Evolutionary conservation across 148 eudicot species (phyloP).

Genomic region (Chenopodium suecicum): DNA sequence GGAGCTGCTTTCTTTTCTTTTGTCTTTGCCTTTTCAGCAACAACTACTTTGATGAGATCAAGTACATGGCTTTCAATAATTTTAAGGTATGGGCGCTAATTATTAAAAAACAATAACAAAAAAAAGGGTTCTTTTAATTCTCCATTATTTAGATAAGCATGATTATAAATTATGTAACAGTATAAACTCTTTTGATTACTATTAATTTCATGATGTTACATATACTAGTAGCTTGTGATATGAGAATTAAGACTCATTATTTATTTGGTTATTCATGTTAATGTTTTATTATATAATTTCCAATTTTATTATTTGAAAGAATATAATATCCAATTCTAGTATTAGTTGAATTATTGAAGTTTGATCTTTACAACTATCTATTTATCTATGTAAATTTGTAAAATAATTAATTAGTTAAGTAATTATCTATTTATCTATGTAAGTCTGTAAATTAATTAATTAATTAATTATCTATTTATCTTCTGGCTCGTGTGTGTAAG

Average conservation of each 20-base stretch:
- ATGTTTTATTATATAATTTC: not conserved
- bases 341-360: too few relatives aligned
- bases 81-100: constrained; percentile 20
- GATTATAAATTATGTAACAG: not conserved
- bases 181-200: not conserved
- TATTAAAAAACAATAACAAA: not conserved
- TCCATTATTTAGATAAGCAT: not conserved
- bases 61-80: constrained; percentile 5
- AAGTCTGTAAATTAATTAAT: too few relatives aligned
- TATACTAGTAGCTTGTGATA: not conserved
- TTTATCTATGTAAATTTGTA: too few relatives aligned
- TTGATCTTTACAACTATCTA: too few relatives aligned
- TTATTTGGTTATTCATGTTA: too few relatives aligned
- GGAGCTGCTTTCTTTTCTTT: constrained; percentile 17
- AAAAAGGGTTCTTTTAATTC: not conserved
- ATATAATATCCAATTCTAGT: too few relatives aligned
- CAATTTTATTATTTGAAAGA: too few relatives aligned
- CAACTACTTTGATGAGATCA: not conserved
- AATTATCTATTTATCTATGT: too few relatives aligned
- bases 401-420: too few relatives aligned
- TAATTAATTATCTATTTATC: too few relatives aligned
- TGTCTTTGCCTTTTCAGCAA: constrained; percentile 14
- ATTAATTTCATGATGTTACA: not conserved
- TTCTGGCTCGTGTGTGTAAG: constrained; percentile 13
- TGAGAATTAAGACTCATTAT: too few relatives aligned